Evolutionary conservation across 202 grass and related monocot genomes (phyloP).

Genomic region (Carex sylvatica): DNA sequence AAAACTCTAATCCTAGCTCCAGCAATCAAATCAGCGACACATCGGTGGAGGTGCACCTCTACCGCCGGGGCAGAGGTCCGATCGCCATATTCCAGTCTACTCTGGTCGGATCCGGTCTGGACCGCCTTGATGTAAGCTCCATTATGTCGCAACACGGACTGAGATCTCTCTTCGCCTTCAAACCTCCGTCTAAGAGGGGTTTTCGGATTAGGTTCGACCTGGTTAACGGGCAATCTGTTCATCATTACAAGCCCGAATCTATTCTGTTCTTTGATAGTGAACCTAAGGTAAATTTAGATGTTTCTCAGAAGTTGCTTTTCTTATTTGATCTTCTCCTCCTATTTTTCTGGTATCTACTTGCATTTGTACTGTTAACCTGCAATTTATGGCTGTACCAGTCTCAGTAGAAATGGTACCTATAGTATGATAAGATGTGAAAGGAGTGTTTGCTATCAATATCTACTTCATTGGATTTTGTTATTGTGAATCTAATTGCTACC

Average conservation of each 20-base stretch:
- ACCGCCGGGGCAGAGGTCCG: constrained; percentile 51
- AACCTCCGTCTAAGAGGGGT: constrained; percentile 33
- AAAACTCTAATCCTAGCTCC: neutral
- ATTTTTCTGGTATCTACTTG: neutral
- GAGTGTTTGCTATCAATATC: neutral
- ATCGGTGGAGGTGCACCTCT: constrained; percentile 68
- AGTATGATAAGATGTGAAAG: neutral
- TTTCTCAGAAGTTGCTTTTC: neutral
- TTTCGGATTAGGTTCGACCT: constrained; percentile 53
- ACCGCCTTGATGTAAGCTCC: constrained; percentile 56
- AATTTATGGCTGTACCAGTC: neutral
- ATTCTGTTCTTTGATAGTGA: constrained; percentile 64
- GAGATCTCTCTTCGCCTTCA: constrained; percentile 59
- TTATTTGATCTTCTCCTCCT: neutral
- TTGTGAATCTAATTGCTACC: neutral
- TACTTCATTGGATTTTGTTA: neutral
- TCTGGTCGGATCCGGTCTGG: constrained; percentile 39
- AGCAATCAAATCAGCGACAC: neutral
- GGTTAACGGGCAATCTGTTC: constrained; percentile 37
- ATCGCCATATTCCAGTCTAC: constrained; percentile 46
- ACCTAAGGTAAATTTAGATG: constrained; percentile 40
- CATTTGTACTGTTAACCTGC: neutral
- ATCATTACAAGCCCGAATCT: constrained; percentile 53
- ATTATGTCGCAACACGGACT: constrained; percentile 49
- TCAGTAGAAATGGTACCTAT: neutral